phyloP scores from a whole-genome alignment of 2,329 filamentous ascomycete species.

The Aspergillus arachidicola region DNA sequence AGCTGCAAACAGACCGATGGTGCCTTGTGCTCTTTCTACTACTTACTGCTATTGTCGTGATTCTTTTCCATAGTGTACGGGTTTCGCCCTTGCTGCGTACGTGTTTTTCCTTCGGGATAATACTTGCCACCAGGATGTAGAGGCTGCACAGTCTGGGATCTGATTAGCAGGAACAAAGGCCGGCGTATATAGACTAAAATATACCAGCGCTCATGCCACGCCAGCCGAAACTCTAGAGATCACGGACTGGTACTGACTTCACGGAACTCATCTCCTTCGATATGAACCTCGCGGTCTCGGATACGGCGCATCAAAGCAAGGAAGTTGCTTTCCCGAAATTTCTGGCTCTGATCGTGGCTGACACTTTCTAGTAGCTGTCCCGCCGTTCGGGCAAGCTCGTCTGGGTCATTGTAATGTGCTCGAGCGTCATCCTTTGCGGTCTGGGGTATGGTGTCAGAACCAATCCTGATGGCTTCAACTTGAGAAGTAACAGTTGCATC shows the following conservation, averaged over 20 bases:
- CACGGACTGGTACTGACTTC: slow-evolving; percentile 50
- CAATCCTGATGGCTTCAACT: slow-evolving; percentile 40
- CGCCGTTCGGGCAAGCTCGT: slow-evolving; percentile 73
- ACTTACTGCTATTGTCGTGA: slow-evolving; percentile 30
- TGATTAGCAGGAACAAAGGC: slow-evolving; percentile 39
- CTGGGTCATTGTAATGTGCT: slow-evolving; percentile 52
- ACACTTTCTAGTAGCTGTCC: slow-evolving; percentile 70
- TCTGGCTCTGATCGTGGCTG: slow-evolving; percentile 67
- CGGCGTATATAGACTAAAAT: slow-evolving; percentile 30
- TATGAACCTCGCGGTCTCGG: slow-evolving; percentile 69
- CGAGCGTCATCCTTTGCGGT: slow-evolving; percentile 35
- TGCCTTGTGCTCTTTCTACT: slow-evolving; percentile 13
- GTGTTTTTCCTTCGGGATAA: slow-evolving; percentile 41
- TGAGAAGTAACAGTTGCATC: slow-evolving; percentile 15
- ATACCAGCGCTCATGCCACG: slow-evolving; percentile 42
- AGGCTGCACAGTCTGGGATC: slow-evolving; percentile 42
- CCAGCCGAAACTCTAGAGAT: slow-evolving; percentile 38
- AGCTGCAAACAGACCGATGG: slow-evolving; percentile 10
- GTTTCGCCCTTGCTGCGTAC: slow-evolving; percentile 16
- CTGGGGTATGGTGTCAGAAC: slow-evolving; percentile 46
- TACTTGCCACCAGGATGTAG: slow-evolving; percentile 51
- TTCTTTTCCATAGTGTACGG: slow-evolving; percentile 7
- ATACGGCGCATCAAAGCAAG: slow-evolving; percentile 75
- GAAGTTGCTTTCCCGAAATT: slow-evolving; percentile 79
- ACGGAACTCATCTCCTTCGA: slow-evolving; percentile 66